Percentiles rank a stretch among this genome's conserved stretches.
Conservation (phyloP, 768 basidiomycete genomes). For the Clitopilus passeckerianus region DNA sequence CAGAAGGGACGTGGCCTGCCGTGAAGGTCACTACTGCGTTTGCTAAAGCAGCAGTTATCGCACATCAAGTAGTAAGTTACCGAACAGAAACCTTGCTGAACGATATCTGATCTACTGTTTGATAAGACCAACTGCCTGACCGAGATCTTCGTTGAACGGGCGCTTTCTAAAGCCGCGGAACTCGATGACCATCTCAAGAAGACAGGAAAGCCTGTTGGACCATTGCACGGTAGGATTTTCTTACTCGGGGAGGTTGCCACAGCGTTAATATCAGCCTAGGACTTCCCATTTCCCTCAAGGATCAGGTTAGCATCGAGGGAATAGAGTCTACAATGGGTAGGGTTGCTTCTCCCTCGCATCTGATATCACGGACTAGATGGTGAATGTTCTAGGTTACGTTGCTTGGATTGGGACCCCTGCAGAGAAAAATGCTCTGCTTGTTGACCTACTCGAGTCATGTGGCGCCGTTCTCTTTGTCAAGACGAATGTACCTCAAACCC, state of each 20-base stretch:
- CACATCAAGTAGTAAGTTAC: conserved; percentile 64
- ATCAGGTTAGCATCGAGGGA: conserved; percentile 66
- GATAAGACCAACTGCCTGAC: conserved; percentile 74
- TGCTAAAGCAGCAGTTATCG: conserved; percentile 72
- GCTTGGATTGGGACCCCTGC: conserved; percentile 65
- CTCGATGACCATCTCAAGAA: conserved; percentile 57
- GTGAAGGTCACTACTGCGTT: conserved; percentile 70
- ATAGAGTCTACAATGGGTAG: conserved; percentile 66
- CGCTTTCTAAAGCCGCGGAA: conserved; percentile 55
- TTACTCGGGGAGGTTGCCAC: not conserved
- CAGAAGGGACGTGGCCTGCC: conserved; percentile 50
- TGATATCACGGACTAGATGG: not conserved
- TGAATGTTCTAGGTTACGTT: conserved; percentile 49
- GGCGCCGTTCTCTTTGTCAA: conserved; percentile 72
- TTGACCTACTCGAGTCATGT: conserved; percentile 54
- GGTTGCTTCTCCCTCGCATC: too few species aligned
- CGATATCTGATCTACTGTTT: not conserved
- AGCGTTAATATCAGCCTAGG: conserved; percentile 15
- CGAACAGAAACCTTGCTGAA: not conserved
- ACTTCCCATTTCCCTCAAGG: conserved; percentile 70
- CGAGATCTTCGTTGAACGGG: conserved; percentile 76
- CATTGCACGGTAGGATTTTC: conserved; percentile 51
- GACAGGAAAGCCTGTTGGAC: conserved; percentile 65
- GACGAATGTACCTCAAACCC: conserved; percentile 72
- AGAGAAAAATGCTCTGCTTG: conserved; percentile 54